These are phyloP conservation scores for Lactarius indigo DNA, from an alignment of 768 basidiomycete genomes.

Conservation along the genomic window DNA sequence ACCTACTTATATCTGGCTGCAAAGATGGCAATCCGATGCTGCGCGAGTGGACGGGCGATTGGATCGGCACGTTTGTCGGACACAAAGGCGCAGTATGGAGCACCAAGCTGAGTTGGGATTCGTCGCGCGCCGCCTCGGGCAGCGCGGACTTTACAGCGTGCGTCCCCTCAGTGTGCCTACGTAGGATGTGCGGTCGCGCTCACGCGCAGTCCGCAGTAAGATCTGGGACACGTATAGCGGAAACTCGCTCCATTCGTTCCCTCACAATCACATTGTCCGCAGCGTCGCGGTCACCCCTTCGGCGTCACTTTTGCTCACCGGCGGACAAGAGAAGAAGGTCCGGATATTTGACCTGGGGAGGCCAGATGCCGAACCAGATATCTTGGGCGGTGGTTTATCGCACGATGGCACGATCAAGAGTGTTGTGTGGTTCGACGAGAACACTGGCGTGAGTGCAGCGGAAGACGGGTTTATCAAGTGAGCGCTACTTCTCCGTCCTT, in stretches of 20 bases:
- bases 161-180: conserved; percentile 34
- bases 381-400: conserved; percentile 57
- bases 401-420: conserved; percentile 92
- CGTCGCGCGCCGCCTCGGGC: conserved; percentile 82
- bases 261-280: conserved; percentile 97
- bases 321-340: conserved; percentile 97
- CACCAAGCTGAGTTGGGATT: conserved; percentile 84
- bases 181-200: conserved; percentile 7
- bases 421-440: conserved; percentile 89
- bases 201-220: conserved; percentile 53
- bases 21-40: conserved; percentile 99
- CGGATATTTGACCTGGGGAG: conserved; percentile 87
- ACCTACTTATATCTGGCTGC: conserved; percentile 91
- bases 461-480: conserved; percentile 93
- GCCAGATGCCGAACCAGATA: conserved; percentile 84
- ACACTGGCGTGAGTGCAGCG: conserved; percentile 83
- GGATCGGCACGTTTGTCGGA: conserved; percentile 91
- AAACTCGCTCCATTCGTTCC: conserved; percentile 86
- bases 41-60: conserved; percentile 96
- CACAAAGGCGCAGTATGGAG: conserved; percentile 98
- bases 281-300: conserved; percentile 83
- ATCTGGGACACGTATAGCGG: conserved; percentile 96
- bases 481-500: conserved; percentile 25
- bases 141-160: conserved; percentile 98
- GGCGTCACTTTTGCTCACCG: conserved; percentile 71